These are phyloP conservation scores for Colletotrichum zoysiae DNA, from an alignment of 2,329 filamentous ascomycete genomes.

Conservation along the genomic window DNA sequence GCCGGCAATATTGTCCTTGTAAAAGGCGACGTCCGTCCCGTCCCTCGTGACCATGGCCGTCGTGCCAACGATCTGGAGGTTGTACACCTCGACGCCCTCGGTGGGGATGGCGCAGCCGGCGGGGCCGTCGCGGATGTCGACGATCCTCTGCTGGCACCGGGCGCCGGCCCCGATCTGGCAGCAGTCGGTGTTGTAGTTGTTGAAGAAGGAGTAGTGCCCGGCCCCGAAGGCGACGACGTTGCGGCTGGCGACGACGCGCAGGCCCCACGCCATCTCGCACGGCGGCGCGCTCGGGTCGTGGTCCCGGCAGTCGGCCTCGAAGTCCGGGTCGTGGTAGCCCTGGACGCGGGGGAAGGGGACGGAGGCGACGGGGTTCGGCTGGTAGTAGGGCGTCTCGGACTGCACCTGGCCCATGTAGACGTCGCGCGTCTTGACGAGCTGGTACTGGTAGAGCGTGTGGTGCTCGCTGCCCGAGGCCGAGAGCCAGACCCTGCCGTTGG, in stretches of 20 bases:
- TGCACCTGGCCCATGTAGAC: constrained; percentile 75
- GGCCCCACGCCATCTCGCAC: constrained; percentile 73
- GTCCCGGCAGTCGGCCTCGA: constrained; percentile 56
- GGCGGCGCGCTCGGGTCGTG: constrained; percentile 48
- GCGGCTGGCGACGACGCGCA: constrained; percentile 69
- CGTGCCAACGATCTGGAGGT: constrained; percentile 60
- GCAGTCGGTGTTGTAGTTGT: constrained; percentile 69
- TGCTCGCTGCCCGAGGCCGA: constrained; percentile 76
- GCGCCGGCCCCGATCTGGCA: constrained; percentile 55
- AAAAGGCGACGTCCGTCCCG: constrained; percentile 51
- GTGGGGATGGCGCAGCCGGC: constrained; percentile 42
- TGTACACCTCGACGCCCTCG: constrained; percentile 54
- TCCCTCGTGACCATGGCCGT: constrained; percentile 55
- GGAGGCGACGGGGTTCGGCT: constrained; percentile 71
- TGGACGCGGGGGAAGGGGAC: constrained; percentile 65
- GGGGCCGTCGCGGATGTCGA: constrained; percentile 47
- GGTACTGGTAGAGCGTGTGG: constrained; percentile 76
- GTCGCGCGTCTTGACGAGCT: constrained; percentile 70
- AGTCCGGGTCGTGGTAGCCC: constrained; percentile 65
- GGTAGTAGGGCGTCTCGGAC: constrained; percentile 79
- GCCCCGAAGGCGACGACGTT: constrained; percentile 72
- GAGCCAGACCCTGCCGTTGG: constrained; percentile 66
- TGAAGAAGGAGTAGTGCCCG: constrained; percentile 77
- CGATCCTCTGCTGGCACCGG: constrained; percentile 61
- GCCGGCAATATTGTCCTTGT: constrained; percentile 54